Evolutionary conservation across 176 grass and related monocot genomes (phyloP), one percentile per base, ranked within the genome.

Genomic region (Oryza rufipogon): DNA sequence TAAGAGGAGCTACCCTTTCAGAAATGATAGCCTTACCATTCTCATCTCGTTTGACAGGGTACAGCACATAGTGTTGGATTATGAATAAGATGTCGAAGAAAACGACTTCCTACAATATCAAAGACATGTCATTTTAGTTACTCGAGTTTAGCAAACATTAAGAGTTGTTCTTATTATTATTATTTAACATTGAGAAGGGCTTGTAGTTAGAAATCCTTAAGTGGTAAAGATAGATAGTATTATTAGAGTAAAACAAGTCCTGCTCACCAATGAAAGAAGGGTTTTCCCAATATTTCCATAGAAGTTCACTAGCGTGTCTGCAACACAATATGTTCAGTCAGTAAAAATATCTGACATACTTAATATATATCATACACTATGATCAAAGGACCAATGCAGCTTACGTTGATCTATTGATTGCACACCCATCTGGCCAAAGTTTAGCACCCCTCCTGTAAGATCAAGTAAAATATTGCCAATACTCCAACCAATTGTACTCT

Each of bases 391-490:
- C 2, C 71, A 74, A 81, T 83, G 49, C 13, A 73, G 25, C 92
- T 69, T 80, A 95, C 96, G 46, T 85, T 98, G 93, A 88, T 98
- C 96, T 80, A 98, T 95, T 49, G 96, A 93, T 83, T 95, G 96
- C 56, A 93, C 89, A 64, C 96, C 96, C 91, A 98, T 83, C 86
- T 98, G 96, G 85, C 89, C 82, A 88, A 98, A 98, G 71, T 95
- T 98, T 38, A 98, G 82, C 47, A 98, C 26, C 5, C 93, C 96
- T 66, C 96, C 96, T 14, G 80, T 63, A 64, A 98, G 85, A 74
- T 98, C 96, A 82, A 98, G 96, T 79, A 98, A 83, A 63, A 98
- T 98, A 73, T 98, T 98, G 38, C 96, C 96, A 83, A 98, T 93
- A 75, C 96, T 98, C 96, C 96, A 98, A 68, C 96, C 96, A 49